phyloP scores from a whole-genome alignment of 345 rosid species.

The Arabidopsis arenosa region DNA sequence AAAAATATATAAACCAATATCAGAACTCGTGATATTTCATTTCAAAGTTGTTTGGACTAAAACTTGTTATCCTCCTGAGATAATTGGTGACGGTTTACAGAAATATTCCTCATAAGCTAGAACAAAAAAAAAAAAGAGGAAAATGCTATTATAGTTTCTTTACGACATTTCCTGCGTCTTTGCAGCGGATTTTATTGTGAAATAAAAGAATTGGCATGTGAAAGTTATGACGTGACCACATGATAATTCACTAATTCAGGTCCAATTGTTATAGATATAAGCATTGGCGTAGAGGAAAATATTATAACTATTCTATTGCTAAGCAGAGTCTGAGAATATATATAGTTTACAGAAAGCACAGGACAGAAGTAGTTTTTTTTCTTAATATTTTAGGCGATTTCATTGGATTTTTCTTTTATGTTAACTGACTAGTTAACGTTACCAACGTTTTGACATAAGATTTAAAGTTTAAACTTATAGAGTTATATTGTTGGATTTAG shows the following conservation, averaged over 20 bases:
- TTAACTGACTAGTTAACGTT: too few species aligned
- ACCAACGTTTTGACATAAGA: not conserved
- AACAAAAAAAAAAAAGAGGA: not conserved
- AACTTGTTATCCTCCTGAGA: too few species aligned
- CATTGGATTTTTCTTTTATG: not conserved
- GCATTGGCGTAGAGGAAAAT: conserved; percentile 1
- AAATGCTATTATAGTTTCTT: not conserved
- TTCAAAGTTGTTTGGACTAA: too few species aligned
- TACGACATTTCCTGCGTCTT: not conserved
- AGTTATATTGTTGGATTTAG: not conserved
- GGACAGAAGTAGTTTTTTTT: not conserved
- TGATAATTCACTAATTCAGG: conserved; percentile 24
- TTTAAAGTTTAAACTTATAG: not conserved
- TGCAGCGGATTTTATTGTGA: conserved; percentile 7
- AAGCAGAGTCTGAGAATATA: not conserved
- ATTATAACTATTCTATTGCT: conserved; percentile 1
- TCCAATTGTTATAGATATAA: conserved; percentile 23
- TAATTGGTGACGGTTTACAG: not conserved
- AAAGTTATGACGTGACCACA: conserved; percentile 18
- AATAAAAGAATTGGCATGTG: conserved; percentile 28
- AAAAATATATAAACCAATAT: too few species aligned
- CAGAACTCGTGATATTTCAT: too few species aligned
- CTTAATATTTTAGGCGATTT: not conserved
- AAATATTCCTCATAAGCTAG: not conserved
- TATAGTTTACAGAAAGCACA: conserved; percentile 4